Evolutionary conservation across 2,329 filamentous ascomycete species (phyloP).

Genomic region (Cercospora sp.): DNA sequence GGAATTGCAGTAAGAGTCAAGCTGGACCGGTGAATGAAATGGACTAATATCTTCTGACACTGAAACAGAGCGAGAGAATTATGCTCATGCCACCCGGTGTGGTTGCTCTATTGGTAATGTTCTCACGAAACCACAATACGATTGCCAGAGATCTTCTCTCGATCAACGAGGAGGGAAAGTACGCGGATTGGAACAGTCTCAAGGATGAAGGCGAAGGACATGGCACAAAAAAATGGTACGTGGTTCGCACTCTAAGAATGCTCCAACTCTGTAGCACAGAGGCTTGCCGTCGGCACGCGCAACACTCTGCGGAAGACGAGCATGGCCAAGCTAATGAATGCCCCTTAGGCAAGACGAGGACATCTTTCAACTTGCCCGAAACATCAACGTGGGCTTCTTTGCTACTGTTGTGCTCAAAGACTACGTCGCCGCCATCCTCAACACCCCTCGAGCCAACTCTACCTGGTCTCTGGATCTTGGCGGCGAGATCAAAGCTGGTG

Average conservation of each 20-base stretch:
- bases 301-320: neutral
- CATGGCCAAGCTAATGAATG: neutral
- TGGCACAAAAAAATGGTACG: constrained; percentile 41
- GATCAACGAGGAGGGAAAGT: constrained; percentile 49
- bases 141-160: constrained; percentile 45
- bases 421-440: constrained; percentile 51
- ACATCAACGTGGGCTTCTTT: constrained; percentile 53
- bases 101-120: constrained; percentile 46
- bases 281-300: neutral
- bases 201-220: constrained; percentile 35
- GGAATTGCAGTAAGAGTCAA: constrained; percentile 38
- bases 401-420: constrained; percentile 49
- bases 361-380: constrained; percentile 49
- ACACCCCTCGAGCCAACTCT: constrained; percentile 48
- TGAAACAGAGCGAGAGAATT: constrained; percentile 42
- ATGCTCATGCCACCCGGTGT: constrained; percentile 53
- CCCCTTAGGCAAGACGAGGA: constrained; percentile 48
- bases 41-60: neutral
- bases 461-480: constrained; percentile 50
- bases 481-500: constrained; percentile 47
- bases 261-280: neutral
- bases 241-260: neutral
- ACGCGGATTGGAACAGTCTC: constrained; percentile 44
- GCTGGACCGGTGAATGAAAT: neutral
- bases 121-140: constrained; percentile 50